Evolutionary conservation across 2,329 filamentous ascomycete genomes (phyloP), one percentile per base, ranked within the genome.

Genomic region (Trichoderma sp.): DNA sequence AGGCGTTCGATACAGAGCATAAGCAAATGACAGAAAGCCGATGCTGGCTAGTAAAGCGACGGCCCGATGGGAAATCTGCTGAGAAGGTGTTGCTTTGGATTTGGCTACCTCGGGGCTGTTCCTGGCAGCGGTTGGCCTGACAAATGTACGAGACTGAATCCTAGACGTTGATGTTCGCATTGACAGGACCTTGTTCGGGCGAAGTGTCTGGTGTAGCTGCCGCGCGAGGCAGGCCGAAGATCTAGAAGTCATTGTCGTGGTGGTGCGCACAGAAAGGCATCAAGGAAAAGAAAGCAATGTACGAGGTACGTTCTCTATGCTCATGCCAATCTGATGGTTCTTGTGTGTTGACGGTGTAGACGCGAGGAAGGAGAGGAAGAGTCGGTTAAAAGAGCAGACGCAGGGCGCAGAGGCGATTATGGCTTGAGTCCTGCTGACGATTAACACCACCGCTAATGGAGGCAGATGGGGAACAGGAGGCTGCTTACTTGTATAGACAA

Each of bases 41-140:
- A 69, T 57, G 66, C 55, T 57, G 21, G 66, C 65, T 6, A 70
- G 7, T n/a, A 70, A 35, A 19, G 66, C 69, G 16, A 49, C 66
- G 19, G 43, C 66, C 29, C 69, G 65, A 2, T 59, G 66, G 2
- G 58, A 59, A 1, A 64, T n/a, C 4, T 64, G 65, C 24, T 56
- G 52, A 14, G 57, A 35, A 13, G 57, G 11, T 3, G 29, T 7
- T 19, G 65, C 24, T 53, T 52, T 29, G 58, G 53, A 14, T 13
- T 47, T 65, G 16, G n/a, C 29, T 57, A 37, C 62, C 14, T 47
- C 62, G 13, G 52, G 52, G n/a, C 52, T 57, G 27, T 24, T 13
- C 37, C 62, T 57, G 14, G 62, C 52, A 27, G 58, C 31, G 24
- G 69, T 68, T 47, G 69, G 58, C 16, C 43, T 64, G 8, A 52